Evolutionary conservation across 345 rosid genomes (phyloP).

Genomic region (Noccaea caerulescens): DNA sequence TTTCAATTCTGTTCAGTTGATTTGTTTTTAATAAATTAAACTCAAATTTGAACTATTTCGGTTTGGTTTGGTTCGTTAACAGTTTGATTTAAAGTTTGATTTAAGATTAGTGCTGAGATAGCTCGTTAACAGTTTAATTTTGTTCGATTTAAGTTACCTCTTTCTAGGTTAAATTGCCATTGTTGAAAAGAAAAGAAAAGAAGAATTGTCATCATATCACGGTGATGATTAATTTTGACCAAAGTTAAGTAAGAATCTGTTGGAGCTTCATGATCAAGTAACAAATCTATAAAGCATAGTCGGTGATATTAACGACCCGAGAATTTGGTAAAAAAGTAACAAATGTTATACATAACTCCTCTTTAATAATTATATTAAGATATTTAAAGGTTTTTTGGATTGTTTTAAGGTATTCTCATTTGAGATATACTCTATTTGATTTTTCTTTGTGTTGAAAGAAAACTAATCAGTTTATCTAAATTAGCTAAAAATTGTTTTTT

Average conservation of each 20-base stretch:
- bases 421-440: background rate
- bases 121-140: background rate
- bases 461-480: conserved; percentile 1
- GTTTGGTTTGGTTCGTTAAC: background rate
- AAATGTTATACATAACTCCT: background rate
- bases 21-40: too few relatives aligned
- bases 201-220: conserved; percentile 17
- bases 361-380: background rate
- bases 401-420: background rate
- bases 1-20: too few relatives aligned
- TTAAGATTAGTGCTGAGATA: too few relatives aligned
- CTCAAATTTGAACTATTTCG: background rate
- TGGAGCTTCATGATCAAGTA: conserved; percentile 42
- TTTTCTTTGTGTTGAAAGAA: background rate
- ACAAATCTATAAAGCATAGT: conserved; percentile 43
- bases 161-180: background rate
- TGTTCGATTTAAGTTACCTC: too few relatives aligned
- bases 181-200: background rate
- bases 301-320: conserved; percentile 23
- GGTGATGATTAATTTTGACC: conserved; percentile 39
- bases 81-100: background rate
- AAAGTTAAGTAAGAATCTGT: conserved; percentile 21
- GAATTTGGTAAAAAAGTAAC: conserved; percentile 27
- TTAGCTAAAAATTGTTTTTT: background rate
- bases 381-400: background rate